Base-by-base conservation (phyloP, 2,329 filamentous ascomycete species). In the Fusarium sp. region DNA sequence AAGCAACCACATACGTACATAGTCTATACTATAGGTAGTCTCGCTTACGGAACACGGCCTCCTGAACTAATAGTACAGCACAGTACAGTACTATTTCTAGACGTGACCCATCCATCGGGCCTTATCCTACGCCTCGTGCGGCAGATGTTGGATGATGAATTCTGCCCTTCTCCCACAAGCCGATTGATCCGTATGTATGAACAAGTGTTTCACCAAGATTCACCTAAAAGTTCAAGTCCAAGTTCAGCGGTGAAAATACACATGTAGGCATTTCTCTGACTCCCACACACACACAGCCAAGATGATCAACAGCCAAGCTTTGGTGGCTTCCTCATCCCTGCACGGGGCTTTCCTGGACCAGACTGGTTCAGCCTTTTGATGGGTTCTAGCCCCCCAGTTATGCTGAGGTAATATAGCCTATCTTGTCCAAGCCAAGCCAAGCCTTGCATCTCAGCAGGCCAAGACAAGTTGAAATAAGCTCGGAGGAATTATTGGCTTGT, bases 241-340 rank as follows among this genome's bases (percentile, higher is more conserved):
- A 49, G 19, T 43, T 23, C 25, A 51, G 62, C 57, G 46, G 57
- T 65, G 52, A 69, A 65, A 65, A 53, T 46, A 14, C 12, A 13
- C 14, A 30, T 30, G 28, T 30, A 37, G 34, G 34, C 34, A 19
- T 44, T 52, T 43, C 44, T 34, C 56, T 62, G 54, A 54, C 65
- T 55, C 52, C 26, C 49, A 41, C 25, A 28, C 25, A 28, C 25
- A 28, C n/a, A 18, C 56, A 62, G 59, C 50, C 43, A 54, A 70
- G 55, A 63, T 34, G 66, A 69, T 69, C 67, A 69, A 46, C 66
- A 63, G 67, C 67, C 66, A 70, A 70, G 66, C 66, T 69, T 70
- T 52, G 53, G 59, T 67, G 62, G 51, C 56, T 67, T 51, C 41
- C 14, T 18, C 23, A 57, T 34, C 65, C 66, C 56, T 69, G 66